These are phyloP conservation scores for Fusarium agapanthi DNA, from an alignment of 2,329 filamentous ascomycete genomes.

Conservation along the genomic window DNA sequence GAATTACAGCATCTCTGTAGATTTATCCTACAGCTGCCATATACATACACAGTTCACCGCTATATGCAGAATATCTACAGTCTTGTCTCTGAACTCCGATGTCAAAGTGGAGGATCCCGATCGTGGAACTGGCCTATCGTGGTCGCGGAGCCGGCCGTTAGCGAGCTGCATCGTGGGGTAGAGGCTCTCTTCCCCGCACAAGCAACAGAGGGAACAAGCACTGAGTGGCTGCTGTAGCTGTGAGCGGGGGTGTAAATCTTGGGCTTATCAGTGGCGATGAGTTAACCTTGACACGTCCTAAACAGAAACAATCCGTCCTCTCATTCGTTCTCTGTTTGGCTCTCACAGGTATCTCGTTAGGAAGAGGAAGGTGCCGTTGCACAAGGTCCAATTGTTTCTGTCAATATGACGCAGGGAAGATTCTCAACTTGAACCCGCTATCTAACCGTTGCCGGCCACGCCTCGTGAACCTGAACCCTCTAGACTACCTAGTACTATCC, in stretches of 20 bases:
- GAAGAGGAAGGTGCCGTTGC: conserved; percentile 29
- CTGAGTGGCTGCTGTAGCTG: conserved; percentile 6
- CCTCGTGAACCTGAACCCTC: conserved; percentile 20
- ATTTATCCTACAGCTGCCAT: background rate
- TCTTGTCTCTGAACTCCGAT: conserved; percentile 27
- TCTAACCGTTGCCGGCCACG: conserved; percentile 31
- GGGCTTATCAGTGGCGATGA: conserved; percentile 40
- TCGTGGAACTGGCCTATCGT: conserved; percentile 36
- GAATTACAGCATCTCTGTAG: background rate
- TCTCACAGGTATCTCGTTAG: conserved; percentile 22
- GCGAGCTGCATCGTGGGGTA: conserved; percentile 36
- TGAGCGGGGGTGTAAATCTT: conserved; percentile 33
- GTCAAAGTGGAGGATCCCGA: conserved; percentile 44
- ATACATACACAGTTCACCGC: background rate
- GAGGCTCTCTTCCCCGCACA: conserved; percentile 34
- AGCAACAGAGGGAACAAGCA: background rate
- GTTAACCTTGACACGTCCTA: conserved; percentile 15
- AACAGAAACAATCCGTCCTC: conserved; percentile 10
- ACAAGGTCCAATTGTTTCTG: conserved; percentile 19
- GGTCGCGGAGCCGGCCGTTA: conserved; percentile 46
- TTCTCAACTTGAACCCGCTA: conserved; percentile 28
- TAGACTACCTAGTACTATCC: background rate
- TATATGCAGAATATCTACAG: background rate
- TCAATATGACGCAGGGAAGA: conserved; percentile 29
- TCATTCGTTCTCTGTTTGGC: conserved; percentile 23